Evolutionary conservation across 2,329 filamentous ascomycete genomes (phyloP), one percentile per base, ranked within the genome.

Genomic region (Neoarthrinium moseri): DNA sequence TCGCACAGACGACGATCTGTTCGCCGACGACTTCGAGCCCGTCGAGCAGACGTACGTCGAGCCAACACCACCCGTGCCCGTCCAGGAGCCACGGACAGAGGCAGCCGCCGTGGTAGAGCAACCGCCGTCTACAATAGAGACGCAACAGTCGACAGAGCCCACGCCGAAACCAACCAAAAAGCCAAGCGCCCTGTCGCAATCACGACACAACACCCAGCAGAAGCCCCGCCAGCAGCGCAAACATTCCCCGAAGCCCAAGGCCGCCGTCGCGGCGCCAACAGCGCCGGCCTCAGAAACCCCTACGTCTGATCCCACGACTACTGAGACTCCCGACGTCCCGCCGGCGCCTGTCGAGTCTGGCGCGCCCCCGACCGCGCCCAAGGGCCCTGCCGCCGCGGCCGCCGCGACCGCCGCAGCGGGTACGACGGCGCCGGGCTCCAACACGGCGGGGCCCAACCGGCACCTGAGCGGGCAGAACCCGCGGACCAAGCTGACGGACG

Each of bases 21-120:
- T 83, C 58, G 75, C 76, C 49, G 80, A 83, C 53, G 80, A 83
- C 56, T 81, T 83, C 48, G 80, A 83, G 60, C 78, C 78, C 6
- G 71, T 81, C 41, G 63, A 70, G 32, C 62, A 62, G 51, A 59
- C 65, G 36, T 47, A 53, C 13, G 38, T 37, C 6, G 49, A 43
- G 3, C 33, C 42, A 30, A 43, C 18, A 8, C 30, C 41, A 8
- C 45, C 13, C 46, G 57, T 21, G 23, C 40, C 53, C 24, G 55
- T 52, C 7, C 43, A 33, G 6, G 43, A 13, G 23, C 15, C 21
- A 17, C 18, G 26, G 5, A 13, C 21, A n/a, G 29, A 21, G 22
- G 23, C 21, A 27, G 18, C 18, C n/a, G 15, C 35, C n/a, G 21
- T 22, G 6, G 18, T 15, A 23, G 35, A 11, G 13, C 18, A 4